phyloP scores from a whole-genome alignment of 2,329 filamentous ascomycete species.

The Peltaster fructicola region DNA sequence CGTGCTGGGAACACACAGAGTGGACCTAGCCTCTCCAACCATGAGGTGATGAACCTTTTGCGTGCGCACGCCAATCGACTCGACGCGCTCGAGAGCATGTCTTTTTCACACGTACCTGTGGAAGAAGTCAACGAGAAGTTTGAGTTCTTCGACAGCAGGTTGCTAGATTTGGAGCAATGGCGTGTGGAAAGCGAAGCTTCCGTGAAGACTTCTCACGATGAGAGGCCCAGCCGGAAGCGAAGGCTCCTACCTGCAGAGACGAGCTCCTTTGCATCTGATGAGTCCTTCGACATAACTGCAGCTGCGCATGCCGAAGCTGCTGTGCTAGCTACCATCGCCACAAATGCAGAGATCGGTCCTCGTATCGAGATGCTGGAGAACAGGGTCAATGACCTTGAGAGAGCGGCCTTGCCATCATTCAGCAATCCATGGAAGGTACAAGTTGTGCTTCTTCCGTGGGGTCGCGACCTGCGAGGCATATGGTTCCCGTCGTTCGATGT shows the following conservation, averaged over 20 bases:
- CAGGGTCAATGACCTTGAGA: conserved; percentile 37
- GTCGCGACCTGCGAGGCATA: conserved; percentile 33
- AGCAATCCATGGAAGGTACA: conserved; percentile 55
- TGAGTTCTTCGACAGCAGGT: conserved; percentile 47
- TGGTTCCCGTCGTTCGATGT: conserved; percentile 31
- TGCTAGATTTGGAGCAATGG: conserved; percentile 49
- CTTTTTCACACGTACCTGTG: conserved; percentile 47
- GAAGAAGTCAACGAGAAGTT: conserved; percentile 53
- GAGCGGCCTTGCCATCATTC: conserved; percentile 39
- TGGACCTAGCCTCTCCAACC: too few species aligned
- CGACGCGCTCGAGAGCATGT: conserved; percentile 50
- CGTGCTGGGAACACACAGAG: too few species aligned
- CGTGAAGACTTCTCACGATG: conserved; percentile 11
- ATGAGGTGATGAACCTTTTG: conserved; percentile 34
- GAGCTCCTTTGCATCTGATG: conserved; percentile 25
- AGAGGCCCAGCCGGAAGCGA: conserved; percentile 16
- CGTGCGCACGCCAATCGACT: too few species aligned
- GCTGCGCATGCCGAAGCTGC: conserved; percentile 17
- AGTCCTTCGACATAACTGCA: conserved; percentile 19
- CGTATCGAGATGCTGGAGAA: conserved; percentile 32
- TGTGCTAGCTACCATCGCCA: conserved; percentile 17
- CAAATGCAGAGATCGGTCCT: conserved; percentile 22
- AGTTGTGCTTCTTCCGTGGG: conserved; percentile 58
- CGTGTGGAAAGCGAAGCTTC: conserved; percentile 15
- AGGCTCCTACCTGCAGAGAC: conserved; percentile 17